Conservation (phyloP, 2,329 filamentous ascomycete species). For the Fusarium sp. region DNA sequence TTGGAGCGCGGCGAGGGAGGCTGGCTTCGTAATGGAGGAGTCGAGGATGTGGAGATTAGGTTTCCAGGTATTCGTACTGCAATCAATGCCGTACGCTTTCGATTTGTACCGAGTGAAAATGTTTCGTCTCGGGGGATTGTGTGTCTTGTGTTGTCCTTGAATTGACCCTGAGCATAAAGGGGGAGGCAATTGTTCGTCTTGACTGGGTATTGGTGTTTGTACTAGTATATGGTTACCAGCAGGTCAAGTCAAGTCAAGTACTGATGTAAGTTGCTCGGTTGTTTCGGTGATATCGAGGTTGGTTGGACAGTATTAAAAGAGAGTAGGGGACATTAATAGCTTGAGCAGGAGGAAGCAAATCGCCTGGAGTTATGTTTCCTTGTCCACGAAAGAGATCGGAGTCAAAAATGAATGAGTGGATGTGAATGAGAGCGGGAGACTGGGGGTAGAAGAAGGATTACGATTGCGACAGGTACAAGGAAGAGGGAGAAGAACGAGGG, state of each 20-base stretch:
- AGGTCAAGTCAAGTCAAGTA: neutral
- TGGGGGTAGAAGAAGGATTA: conserved; percentile 39
- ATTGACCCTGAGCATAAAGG: conserved; percentile 25
- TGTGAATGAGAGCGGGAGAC: conserved; percentile 35
- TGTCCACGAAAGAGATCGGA: conserved; percentile 40
- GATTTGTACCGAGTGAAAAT: neutral
- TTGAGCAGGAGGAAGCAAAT: conserved; percentile 34
- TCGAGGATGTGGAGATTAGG: conserved; percentile 33
- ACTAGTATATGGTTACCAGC: conserved; percentile 8
- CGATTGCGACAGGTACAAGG: conserved; percentile 11
- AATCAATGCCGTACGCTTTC: conserved; percentile 37
- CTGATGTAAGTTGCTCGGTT: neutral
- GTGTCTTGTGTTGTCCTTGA: conserved; percentile 20
- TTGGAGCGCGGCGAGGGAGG: conserved; percentile 27
- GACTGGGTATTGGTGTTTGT: conserved; percentile 9
- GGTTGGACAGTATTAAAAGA: conserved; percentile 35
- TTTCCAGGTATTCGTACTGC: conserved; percentile 21
- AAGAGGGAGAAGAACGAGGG: conserved; percentile 26
- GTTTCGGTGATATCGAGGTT: neutral
- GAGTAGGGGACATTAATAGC: conserved; percentile 33
- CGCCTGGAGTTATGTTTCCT: conserved; percentile 41
- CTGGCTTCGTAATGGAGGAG: conserved; percentile 17
- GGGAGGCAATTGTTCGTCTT: conserved; percentile 15
- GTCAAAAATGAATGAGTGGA: conserved; percentile 38
- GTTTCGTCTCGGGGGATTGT: conserved; percentile 28